These are phyloP conservation scores for Acanthamoeba sp. DNA, from an alignment of 208 protist species.

Conservation along the genomic window DNA sequence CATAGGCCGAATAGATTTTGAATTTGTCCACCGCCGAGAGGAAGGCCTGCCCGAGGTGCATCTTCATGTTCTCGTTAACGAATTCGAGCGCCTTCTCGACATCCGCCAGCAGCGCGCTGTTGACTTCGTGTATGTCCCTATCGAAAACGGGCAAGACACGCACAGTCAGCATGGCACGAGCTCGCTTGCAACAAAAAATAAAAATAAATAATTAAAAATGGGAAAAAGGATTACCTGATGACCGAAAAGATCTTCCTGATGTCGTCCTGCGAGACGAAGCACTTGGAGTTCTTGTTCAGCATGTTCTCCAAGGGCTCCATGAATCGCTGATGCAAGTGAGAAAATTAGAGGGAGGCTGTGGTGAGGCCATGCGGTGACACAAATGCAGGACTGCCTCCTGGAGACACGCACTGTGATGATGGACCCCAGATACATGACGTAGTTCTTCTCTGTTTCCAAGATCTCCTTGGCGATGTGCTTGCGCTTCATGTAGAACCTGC, in stretches of 20 bases:
- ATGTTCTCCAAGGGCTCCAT: constrained; percentile 16
- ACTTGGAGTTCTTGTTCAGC: background rate
- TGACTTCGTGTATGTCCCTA: background rate
- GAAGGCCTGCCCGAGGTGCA: constrained; percentile 16
- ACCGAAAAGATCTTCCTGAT: constrained; percentile 14
- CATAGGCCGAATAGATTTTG: constrained; percentile 36
- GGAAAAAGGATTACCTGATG: background rate
- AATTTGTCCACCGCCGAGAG: constrained; percentile 4
- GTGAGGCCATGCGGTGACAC: too few species aligned
- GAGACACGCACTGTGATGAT: background rate
- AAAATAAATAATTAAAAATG: background rate
- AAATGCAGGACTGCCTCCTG: too few species aligned
- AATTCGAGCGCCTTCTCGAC: background rate
- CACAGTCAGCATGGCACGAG: too few species aligned
- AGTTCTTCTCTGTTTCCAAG: constrained; percentile 22
- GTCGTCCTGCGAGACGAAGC: background rate
- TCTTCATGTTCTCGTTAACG: background rate
- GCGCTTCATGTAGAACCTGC: constrained; percentile 43
- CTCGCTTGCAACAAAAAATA: too few species aligned
- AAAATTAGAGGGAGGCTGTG: background rate
- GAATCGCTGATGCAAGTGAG: background rate
- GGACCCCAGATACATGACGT: background rate
- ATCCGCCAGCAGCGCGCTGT: background rate
- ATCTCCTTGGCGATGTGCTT: constrained; percentile 40
- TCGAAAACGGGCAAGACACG: too few species aligned